phyloP scores from a whole-genome alignment of 371 early-diverging fungal species.

The Agmasoma carcini region DNA sequence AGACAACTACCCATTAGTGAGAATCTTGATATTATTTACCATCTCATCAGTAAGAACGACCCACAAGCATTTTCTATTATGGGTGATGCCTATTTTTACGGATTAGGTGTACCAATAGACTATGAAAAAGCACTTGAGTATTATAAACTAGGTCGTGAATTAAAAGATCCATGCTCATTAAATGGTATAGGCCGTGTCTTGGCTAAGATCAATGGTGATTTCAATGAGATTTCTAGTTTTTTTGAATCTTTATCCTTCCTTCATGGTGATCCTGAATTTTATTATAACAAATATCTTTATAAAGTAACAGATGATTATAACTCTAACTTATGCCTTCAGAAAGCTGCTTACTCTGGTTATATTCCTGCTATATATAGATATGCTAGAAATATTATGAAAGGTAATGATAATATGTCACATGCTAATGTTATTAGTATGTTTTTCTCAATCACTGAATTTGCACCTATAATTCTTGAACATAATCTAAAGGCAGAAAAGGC shows the following conservation, averaged over 20 bases:
- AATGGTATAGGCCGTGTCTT: constrained; percentile 50
- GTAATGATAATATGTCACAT: neutral
- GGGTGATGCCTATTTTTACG: constrained; percentile 52
- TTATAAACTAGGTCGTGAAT: constrained; percentile 37
- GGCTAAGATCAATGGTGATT: constrained; percentile 17
- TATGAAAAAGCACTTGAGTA: constrained; percentile 49
- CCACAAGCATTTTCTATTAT: constrained; percentile 41
- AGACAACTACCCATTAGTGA: constrained; percentile 27
- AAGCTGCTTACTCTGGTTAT: constrained; percentile 43
- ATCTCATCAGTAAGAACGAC: constrained; percentile 26
- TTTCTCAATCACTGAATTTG: constrained; percentile 32
- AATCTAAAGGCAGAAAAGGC: constrained; percentile 26
- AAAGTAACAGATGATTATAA: neutral
- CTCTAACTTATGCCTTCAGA: neutral
- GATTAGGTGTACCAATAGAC: constrained; percentile 38
- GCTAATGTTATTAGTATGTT: constrained; percentile 12
- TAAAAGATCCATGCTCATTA: constrained; percentile 35
- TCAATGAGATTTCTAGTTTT: constrained; percentile 21
- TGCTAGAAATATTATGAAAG: constrained; percentile 27
- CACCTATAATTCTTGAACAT: constrained; percentile 20
- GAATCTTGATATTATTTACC: constrained; percentile 28
- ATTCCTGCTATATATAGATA: constrained; percentile 51
- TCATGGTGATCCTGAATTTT: constrained; percentile 26
- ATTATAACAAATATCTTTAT: constrained; percentile 39
- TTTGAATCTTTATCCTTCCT: constrained; percentile 30